Evolutionary conservation across 345 rosid genomes (phyloP), one percentile per base, ranked within the genome.

Genomic region (Populus pruinosa): DNA sequence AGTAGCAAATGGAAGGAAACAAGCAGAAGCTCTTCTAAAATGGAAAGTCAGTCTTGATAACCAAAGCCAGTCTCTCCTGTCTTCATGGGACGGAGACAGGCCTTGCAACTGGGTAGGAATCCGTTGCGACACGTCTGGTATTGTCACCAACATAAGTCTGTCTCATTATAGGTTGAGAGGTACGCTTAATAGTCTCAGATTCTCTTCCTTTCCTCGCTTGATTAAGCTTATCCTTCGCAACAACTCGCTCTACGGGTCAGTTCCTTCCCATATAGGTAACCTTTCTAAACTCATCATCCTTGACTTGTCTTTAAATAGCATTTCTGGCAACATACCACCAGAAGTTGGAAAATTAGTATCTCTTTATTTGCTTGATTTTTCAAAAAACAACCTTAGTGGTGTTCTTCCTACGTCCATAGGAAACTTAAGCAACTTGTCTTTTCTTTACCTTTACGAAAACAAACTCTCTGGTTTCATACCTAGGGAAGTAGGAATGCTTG

Each of bases 91-190:
- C 8, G 65, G 56, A 71, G 4, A 39, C 67, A 8, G 7, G 50
- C 81, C 43, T 16, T 81, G 84, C 33, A 70, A 0, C 2, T 84
- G 82, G 87, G 13, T 0, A 0, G 84, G 85, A 44, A 71, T 82
- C n/a, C 0, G 17, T 2, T 84, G 85, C 5, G 8, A 82, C 70
- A 8, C 8, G 16, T 31, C 18, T 0, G 38, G 74, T 6, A 74
- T 81, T 6, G 27, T 82, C 14, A 47, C 47, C 63, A 72, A 71
- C 6, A 9, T 85, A 25, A 71, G 65, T 67, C 33, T 85, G 5
- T 2, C 59, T 0, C 13, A 29, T 27, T 67, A 5, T 0, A 67
- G 49, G 0, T 14, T 82, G 9, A 49, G 0, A 3, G 85, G 80
- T 74, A 82, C 72, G 18, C 73, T 82, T 38, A 53, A 84, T 0